Evolutionary conservation across 2,329 filamentous ascomycete species (phyloP), one percentile per base, ranked within the genome.

Genomic region (Didymella arachidicola): DNA sequence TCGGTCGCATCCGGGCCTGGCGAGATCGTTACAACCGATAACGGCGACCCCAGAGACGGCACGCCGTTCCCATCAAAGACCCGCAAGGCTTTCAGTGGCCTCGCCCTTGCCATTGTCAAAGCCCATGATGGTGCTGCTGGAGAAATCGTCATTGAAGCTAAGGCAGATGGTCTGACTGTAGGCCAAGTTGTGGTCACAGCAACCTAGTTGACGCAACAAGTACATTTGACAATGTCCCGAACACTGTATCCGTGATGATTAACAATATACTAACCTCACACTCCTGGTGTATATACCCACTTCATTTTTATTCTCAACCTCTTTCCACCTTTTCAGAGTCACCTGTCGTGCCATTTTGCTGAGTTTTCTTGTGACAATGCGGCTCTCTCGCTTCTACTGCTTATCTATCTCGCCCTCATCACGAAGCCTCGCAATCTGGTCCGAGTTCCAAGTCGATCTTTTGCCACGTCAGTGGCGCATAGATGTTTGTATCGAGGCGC

Each of bases 1-100:
- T 75, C 77, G 8, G 62, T 83, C 6, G 30, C 27, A 1, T 63
- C 66, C 0, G 81, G 79, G 0, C 56, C 64, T 2, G 83, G 78
- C 0, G 70, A 79, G 65, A 80, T 85, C 38, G 75, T 82, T 1
- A 71, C 80, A 0, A 85, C 83, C 0, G 82, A 85, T 49, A 85
- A 84, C 51, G 83, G 83, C 1, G 77, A 84, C 53, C 66, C 68
- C 10, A 62, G 68, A 1, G 68, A 73, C 27, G 55, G 65, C 12
- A 62, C 54, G 3, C 57, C 60, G 22, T 74, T 74, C 19, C 65
- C 64, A 1, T 72, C 63, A 0, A 42, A 57, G 19, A 58, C 34
- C 16, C 54, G 72, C 4, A 68, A 72, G 43, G 68, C 69, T 6
- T 72, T 72, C 41, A 70, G 57, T 56, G 70, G 70, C 2, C 48